These are phyloP conservation scores for Lichtheimia corymbifera DNA, from an alignment of 371 early-diverging fungal species.

Conservation along the genomic window DNA sequence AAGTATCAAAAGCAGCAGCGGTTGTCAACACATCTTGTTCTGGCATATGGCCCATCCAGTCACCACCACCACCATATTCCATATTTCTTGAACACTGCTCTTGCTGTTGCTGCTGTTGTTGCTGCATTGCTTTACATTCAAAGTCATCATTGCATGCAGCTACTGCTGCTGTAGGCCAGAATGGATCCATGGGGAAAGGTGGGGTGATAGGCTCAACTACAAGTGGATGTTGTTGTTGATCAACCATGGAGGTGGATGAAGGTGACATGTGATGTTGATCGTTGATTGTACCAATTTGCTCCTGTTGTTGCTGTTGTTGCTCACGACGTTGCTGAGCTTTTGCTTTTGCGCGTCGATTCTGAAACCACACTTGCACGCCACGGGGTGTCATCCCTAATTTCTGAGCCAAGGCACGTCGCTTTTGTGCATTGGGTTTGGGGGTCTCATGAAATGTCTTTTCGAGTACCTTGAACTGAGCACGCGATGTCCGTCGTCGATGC, in stretches of 20 bases:
- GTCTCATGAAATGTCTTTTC: constrained; percentile 68
- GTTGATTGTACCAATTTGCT: not conserved
- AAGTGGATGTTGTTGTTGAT: not conserved
- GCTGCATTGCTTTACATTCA: not conserved
- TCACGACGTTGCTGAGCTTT: constrained; percentile 24
- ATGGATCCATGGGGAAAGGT: constrained; percentile 2
- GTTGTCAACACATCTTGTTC: not conserved
- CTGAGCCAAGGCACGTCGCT: constrained; percentile 66
- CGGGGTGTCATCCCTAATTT: constrained; percentile 85
- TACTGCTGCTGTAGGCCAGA: not conserved
- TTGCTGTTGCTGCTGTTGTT: not conserved
- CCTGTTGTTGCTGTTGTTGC: constrained; percentile 7
- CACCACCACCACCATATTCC: constrained; percentile 3
- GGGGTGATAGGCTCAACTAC: constrained; percentile 5
- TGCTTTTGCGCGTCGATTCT: constrained; percentile 92
- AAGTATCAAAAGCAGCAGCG: not conserved
- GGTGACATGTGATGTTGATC: not conserved
- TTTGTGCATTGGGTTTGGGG: constrained; percentile 68
- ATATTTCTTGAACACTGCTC: not conserved
- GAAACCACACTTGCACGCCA: constrained; percentile 97
- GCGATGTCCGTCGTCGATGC: constrained; percentile 72
- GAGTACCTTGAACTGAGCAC: constrained; percentile 66
- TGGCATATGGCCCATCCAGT: too few relatives aligned
- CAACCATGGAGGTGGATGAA: not conserved
- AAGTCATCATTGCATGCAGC: not conserved